Conservation (phyloP, 2,329 filamentous ascomycete genomes). For the Fusarium citri region DNA sequence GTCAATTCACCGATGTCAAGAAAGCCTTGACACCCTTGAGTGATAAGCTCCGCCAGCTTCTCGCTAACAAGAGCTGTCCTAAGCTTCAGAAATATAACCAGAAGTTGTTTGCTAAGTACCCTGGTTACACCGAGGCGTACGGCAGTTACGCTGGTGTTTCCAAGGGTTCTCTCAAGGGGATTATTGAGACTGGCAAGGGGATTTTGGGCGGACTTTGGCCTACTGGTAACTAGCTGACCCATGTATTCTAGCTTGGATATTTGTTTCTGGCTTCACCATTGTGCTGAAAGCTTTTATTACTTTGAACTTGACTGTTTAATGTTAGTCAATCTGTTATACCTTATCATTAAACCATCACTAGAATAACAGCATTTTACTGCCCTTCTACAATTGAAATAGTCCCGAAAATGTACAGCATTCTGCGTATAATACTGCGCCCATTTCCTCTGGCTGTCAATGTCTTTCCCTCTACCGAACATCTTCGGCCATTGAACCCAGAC, state of each 20-base stretch:
- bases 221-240: neutral
- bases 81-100: conserved; percentile 6
- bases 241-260: accelerated
- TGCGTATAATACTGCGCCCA: too few relatives aligned
- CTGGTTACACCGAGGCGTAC: conserved; percentile 17
- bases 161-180: conserved; percentile 1
- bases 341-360: neutral
- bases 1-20: conserved; percentile 10
- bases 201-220: conserved; percentile 6
- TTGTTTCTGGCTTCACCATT: accelerated
- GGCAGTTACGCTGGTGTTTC: conserved; percentile 22
- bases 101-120: conserved; percentile 13
- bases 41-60: conserved; percentile 1
- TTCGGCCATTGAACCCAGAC: too few relatives aligned
- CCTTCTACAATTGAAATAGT: too few relatives aligned
- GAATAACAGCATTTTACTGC: too few relatives aligned
- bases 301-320: accelerated
- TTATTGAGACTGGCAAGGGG: neutral
- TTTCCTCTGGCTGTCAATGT: too few relatives aligned
- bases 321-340: neutral
- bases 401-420: too few relatives aligned
- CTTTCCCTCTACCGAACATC: too few relatives aligned
- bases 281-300: accelerated
- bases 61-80: neutral
- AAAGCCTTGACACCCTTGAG: neutral